Evolutionary conservation across 257 asterid species (phyloP).

Genomic region (Lithospermum erythrorhizon): DNA sequence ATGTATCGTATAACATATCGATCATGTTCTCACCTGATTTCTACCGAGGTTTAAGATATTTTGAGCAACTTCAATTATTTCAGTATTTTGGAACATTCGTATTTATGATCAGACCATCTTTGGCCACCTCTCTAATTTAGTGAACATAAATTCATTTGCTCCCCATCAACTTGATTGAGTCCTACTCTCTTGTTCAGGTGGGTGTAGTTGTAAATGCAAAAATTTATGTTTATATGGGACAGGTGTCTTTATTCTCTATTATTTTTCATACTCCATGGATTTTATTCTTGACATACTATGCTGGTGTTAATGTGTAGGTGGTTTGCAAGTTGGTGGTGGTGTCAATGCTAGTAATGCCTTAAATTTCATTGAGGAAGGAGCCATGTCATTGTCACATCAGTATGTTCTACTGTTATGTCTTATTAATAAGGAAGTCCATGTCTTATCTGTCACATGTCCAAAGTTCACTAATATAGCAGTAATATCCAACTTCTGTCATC

Average conservation of each 20-base stretch:
- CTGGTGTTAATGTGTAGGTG: slow-evolving; percentile 54
- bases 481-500: too few relatives aligned
- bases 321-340: slow-evolving; percentile 98
- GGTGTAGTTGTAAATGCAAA: not conserved
- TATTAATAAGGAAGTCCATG: not conserved
- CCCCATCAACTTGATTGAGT: not conserved
- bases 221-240: not conserved
- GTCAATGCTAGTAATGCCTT: slow-evolving; percentile 66
- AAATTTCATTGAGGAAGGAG: slow-evolving; percentile 81
- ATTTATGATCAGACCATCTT: not conserved
- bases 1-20: not conserved
- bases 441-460: not conserved
- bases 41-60: not conserved
- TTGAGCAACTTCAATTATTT: not conserved
- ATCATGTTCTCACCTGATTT: not conserved
- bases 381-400: slow-evolving; percentile 96
- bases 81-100: not conserved
- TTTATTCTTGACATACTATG: slow-evolving; percentile 29
- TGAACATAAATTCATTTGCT: not conserved
- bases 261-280: slow-evolving; percentile 18
- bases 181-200: not conserved
- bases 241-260: slow-evolving; percentile 12
- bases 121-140: not conserved
- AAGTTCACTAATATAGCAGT: too few relatives aligned
- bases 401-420: slow-evolving; percentile 27